Evolutionary conservation across 1,284 basidiomycete species (phyloP), one percentile per base, ranked within the genome.

Genomic region (Anthracocystis setariae): DNA sequence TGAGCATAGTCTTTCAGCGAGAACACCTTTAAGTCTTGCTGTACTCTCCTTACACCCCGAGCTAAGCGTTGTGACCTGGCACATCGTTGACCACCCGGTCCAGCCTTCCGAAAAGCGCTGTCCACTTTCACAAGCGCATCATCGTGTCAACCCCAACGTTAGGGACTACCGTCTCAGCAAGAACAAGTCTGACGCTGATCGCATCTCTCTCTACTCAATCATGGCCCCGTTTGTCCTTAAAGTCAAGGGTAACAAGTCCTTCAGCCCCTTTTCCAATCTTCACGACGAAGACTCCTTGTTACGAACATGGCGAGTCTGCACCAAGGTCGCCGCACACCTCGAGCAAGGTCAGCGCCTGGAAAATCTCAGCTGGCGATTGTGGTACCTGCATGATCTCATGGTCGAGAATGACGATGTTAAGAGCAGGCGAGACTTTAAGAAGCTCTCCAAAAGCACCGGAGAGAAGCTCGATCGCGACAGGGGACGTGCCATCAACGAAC

Each of bases 291-390:
- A 74, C 8, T 74, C 74, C 18, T 42, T 78, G 8, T 46, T 58
- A 10, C 62, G 64, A 20, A 72, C 68, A 21, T 78, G 76, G 76
- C 43, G 58, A 8, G 67, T 73, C 5, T 68, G 67, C 56, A 73
- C 71, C 47, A 76, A 76, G 46, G 71, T 73, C 24, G 72, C 73
- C 18, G 72, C 67, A 13, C 65, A 74, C 33, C 74, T 78, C 50
- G 74, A 78, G 48, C 71, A 76, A 38, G 76, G 76, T n/a, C 71
- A 76, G 49, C 67, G 76, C 18, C 69, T 76, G 46, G 76, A 78
- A 38, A 78, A 78, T 40, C 60, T 78, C 47, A 74, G 67, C 42
- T 78, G 76, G 76, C 40, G 76, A 5, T 50, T 78, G 18, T 78
- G 76, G 76, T 69, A 74, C 38, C 65, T 77, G 8, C 68, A 72